These are phyloP conservation scores for Phytophthora brassicae DNA, from an alignment of 352 stramenopile genomes.

Conservation along the genomic window DNA sequence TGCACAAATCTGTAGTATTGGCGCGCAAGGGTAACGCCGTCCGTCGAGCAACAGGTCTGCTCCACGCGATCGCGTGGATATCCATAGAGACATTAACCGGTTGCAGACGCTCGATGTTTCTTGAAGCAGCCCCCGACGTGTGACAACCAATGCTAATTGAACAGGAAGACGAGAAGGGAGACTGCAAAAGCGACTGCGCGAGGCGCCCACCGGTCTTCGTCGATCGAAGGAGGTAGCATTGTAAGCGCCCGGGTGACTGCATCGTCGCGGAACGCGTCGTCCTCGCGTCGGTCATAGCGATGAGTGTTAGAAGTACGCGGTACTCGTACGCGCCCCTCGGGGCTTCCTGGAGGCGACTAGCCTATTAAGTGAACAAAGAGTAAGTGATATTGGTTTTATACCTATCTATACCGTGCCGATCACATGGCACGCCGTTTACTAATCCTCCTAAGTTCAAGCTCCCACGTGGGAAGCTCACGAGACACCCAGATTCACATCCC, in stretches of 20 bases:
- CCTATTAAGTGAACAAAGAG: no score
- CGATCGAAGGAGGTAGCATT: not conserved
- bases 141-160: not conserved
- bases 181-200: not conserved
- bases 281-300: not conserved
- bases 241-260: not conserved
- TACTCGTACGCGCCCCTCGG: no score
- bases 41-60: not conserved
- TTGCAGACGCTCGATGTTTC: not conserved
- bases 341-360: no score
- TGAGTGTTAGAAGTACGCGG: no score
- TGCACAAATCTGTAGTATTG: no score
- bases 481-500: no score
- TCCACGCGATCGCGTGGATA: not conserved
- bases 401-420: no score
- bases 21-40: not conserved
- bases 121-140: not conserved
- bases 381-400: no score
- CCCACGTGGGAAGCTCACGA: no score
- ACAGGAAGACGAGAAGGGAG: not conserved
- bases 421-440: no score
- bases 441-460: no score
- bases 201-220: constrained; percentile 1
- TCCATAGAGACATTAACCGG: not conserved
- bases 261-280: not conserved